These are phyloP conservation scores for Phytophthora palmivora DNA, from an alignment of 352 stramenopile genomes.

Conservation along the genomic window DNA sequence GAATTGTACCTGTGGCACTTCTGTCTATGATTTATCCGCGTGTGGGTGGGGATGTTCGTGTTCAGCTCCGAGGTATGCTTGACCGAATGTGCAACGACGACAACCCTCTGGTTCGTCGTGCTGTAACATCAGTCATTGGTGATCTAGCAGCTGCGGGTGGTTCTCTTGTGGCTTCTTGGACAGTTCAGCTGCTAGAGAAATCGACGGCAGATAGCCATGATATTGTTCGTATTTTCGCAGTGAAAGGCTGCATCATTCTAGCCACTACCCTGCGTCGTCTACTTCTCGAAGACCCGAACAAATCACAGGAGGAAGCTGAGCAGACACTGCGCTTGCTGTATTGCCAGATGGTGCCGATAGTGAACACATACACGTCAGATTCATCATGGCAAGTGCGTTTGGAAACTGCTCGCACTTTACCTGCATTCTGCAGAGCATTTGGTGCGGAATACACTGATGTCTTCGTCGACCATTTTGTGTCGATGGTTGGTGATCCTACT, in stretches of 20 bases:
- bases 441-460: slow-evolving; percentile 83
- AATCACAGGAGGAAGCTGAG: slow-evolving; percentile 34
- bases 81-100: slow-evolving; percentile 90
- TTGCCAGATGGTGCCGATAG: slow-evolving; percentile 86
- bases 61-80: slow-evolving; percentile 88
- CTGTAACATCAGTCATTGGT: slow-evolving; percentile 85
- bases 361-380: slow-evolving; percentile 90
- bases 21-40: slow-evolving; percentile 80
- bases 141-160: slow-evolving; percentile 70
- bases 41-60: slow-evolving; percentile 70
- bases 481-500: slow-evolving; percentile 82
- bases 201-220: slow-evolving; percentile 85
- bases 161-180: slow-evolving; percentile 63
- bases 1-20: slow-evolving; percentile 84
- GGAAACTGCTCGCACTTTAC: slow-evolving; percentile 76
- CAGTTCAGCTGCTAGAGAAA: slow-evolving; percentile 83
- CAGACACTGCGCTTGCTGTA: slow-evolving; percentile 72
- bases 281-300: slow-evolving; percentile 48
- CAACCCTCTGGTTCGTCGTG: slow-evolving; percentile 84
- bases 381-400: slow-evolving; percentile 90
- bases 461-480: slow-evolving; percentile 90
- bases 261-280: slow-evolving; percentile 67
- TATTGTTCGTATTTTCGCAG: slow-evolving; percentile 88
- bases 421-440: slow-evolving; percentile 80
- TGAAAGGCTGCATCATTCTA: slow-evolving; percentile 84